Evolutionary conservation across 139 green algal species (phyloP).

Genomic region (Trebouxia sp.): DNA sequence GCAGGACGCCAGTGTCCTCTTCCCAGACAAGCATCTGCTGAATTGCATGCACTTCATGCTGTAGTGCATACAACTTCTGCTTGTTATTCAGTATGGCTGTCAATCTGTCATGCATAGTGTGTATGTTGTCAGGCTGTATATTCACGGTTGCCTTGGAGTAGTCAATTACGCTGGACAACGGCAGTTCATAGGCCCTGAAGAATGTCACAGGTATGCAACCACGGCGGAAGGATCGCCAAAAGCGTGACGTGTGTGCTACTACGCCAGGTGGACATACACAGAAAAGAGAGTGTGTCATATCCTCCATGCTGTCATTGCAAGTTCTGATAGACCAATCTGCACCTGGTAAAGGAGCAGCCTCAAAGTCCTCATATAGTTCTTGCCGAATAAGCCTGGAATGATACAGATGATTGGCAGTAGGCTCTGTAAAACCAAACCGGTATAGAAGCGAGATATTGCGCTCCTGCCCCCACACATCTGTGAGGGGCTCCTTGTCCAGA

Average conservation of each 20-base stretch:
- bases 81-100: neutral
- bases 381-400: neutral
- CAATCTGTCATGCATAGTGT: neutral
- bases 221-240: neutral
- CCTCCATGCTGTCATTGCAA: neutral
- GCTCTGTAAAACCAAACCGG: neutral
- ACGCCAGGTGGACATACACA: neutral
- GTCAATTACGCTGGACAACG: neutral
- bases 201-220: neutral
- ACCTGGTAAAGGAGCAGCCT: neutral
- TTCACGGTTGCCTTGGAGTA: neutral
- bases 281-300: neutral
- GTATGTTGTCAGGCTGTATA: slow-evolving; percentile 1
- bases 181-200: neutral
- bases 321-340: neutral
- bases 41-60: neutral
- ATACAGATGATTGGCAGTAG: neutral
- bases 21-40: slow-evolving; percentile 1
- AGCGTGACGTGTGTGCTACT: neutral
- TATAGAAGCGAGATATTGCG: neutral
- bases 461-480: neutral
- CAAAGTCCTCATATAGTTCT: neutral
- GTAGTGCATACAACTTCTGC: neutral
- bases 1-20: no score
- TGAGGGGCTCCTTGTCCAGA: neutral